phyloP scores from a whole-genome alignment of 176 grass and related monocot species.

The Bonia amplexicaulis region DNA sequence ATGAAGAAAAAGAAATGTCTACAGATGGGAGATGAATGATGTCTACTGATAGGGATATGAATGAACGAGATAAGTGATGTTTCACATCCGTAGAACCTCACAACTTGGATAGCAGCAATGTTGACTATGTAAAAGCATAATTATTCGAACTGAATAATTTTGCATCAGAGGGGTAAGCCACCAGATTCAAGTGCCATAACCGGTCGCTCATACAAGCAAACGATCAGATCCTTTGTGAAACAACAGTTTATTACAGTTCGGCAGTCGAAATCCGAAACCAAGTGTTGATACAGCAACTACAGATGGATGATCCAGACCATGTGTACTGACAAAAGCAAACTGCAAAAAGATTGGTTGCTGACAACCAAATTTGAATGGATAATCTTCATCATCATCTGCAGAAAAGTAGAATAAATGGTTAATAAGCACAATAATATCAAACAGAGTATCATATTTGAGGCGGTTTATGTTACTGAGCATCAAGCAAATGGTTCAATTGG shows the following conservation, averaged over 20 bases:
- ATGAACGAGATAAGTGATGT: not conserved
- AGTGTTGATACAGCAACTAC: conserved; percentile 12
- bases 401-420: not conserved
- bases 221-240: conserved; percentile 17
- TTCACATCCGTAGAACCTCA: not conserved
- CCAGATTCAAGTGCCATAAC: conserved; percentile 9
- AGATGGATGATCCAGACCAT: conserved; percentile 16
- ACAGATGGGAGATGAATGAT: not conserved
- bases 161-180: not conserved
- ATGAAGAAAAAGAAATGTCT: not conserved
- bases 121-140: not conserved
- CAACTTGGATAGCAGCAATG: not conserved
- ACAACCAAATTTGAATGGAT: conserved; percentile 31
- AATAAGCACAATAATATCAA: conserved; percentile 7
- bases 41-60: not conserved
- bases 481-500: not conserved
- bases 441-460: not conserved
- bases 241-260: conserved; percentile 46
- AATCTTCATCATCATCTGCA: conserved; percentile 55
- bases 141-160: conserved; percentile 4
- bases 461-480: not conserved
- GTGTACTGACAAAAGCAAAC: not conserved
- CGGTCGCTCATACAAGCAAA: not conserved
- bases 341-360: conserved; percentile 23
- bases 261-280: not conserved